Conservation (phyloP, 169 alveolate species). For the Eimeria brunetti region DNA sequence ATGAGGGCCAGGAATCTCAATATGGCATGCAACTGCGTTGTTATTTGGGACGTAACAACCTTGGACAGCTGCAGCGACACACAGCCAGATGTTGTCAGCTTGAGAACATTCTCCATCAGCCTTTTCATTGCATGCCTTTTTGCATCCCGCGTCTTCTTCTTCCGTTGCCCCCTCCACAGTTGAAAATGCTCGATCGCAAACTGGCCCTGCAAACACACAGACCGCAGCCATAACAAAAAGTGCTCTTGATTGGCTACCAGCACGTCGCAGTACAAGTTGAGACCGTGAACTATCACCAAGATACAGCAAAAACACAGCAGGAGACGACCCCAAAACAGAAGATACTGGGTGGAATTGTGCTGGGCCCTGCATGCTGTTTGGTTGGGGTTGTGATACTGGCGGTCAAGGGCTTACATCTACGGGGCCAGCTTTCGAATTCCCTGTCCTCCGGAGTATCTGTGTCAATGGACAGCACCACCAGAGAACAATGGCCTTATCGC, state of each 20-base stretch:
- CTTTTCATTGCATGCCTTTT: neutral
- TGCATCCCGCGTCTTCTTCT: conserved; percentile 4
- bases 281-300: neutral
- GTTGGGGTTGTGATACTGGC: neutral
- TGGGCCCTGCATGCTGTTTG: neutral
- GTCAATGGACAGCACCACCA: neutral
- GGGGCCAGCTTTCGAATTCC: neutral
- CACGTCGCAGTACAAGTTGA: neutral
- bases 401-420: conserved; percentile 6
- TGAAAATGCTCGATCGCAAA: conserved; percentile 29
- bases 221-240: neutral
- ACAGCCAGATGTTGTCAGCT: conserved; percentile 27
- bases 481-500: neutral
- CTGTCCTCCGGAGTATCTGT: neutral
- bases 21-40: conserved; percentile 20
- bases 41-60: conserved; percentile 46
- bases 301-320: neutral
- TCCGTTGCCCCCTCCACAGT: conserved; percentile 47
- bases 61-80: neutral
- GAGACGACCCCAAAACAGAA: neutral
- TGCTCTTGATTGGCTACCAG: neutral
- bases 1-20: conserved; percentile 49
- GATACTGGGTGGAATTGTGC: neutral
- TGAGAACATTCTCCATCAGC: neutral
- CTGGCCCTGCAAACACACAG: conserved; percentile 37